phyloP scores from a whole-genome alignment of 306 rosid species.

The Macrotyloma uniflorum region DNA sequence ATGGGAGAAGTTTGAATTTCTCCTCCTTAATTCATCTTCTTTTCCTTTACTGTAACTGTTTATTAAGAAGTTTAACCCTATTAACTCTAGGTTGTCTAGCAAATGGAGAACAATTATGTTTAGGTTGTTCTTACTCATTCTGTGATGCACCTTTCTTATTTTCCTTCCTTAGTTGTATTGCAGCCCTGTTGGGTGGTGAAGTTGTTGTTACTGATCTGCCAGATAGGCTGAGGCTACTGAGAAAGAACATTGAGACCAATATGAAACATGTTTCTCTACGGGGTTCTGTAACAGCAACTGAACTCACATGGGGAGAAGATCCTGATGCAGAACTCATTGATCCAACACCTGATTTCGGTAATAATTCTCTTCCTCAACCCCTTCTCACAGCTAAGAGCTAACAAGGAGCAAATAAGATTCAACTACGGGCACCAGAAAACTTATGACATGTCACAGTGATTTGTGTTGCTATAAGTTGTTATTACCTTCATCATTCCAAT shows the following conservation, averaged over 20 bases:
- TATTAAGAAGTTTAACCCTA: not conserved
- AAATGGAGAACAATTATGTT: not conserved
- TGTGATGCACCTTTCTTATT: slow-evolving; percentile 32
- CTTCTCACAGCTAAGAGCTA: not conserved
- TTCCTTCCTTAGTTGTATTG: slow-evolving; percentile 65
- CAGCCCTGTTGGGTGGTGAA: slow-evolving; percentile 82
- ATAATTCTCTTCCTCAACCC: not conserved
- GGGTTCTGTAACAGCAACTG: slow-evolving; percentile 65
- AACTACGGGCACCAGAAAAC: not conserved
- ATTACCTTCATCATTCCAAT: not conserved
- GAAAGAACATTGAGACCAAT: slow-evolving; percentile 72
- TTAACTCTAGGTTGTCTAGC: not conserved
- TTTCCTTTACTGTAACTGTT: not conserved
- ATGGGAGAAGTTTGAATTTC: not conserved
- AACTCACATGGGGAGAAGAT: slow-evolving; percentile 81
- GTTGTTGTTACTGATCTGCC: slow-evolving; percentile 78
- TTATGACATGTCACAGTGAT: not conserved
- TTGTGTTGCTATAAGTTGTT: not conserved
- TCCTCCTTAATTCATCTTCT: not conserved
- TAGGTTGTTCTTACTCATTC: slow-evolving; percentile 31
- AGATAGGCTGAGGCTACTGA: slow-evolving; percentile 75
- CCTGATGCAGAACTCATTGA: slow-evolving; percentile 59
- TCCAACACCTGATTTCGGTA: slow-evolving; percentile 75
- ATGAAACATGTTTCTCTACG: slow-evolving; percentile 53
- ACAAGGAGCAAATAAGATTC: too few relatives aligned